phyloP scores from a whole-genome alignment of 495 filamentous ascomycete species.

The Podospora pseudoanserina region DNA sequence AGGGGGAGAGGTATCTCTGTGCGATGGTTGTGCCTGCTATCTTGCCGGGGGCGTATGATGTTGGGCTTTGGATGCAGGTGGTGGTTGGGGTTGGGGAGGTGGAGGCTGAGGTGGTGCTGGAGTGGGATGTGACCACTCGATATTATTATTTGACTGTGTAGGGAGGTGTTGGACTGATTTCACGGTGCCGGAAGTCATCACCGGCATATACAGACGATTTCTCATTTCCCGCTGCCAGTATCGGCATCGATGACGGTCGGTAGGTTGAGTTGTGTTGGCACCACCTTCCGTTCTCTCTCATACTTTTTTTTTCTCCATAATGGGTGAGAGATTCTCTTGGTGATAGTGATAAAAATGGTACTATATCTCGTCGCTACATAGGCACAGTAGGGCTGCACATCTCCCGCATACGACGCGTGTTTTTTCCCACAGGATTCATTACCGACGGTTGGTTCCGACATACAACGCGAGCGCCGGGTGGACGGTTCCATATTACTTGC shows the following conservation, averaged over 20 bases:
- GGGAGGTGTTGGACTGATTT: too few relatives aligned
- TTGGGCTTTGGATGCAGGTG: slow-evolving; percentile 31
- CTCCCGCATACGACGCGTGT: background rate
- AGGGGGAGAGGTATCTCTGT: slow-evolving; percentile 27
- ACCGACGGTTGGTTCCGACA: background rate
- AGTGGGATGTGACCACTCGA: slow-evolving; percentile 40
- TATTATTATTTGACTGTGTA: slow-evolving; percentile 38
- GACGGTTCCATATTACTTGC: background rate
- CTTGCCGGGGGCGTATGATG: slow-evolving; percentile 33
- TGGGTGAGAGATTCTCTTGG: background rate
- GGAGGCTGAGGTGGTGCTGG: slow-evolving; percentile 36
- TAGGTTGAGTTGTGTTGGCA: too few relatives aligned
- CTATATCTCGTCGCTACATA: background rate
- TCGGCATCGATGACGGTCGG: too few relatives aligned
- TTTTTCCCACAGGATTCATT: background rate
- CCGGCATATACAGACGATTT: too few relatives aligned
- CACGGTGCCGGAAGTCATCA: too few relatives aligned
- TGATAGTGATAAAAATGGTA: background rate
- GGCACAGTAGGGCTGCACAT: background rate
- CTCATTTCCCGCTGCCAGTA: too few relatives aligned
- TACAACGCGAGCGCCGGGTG: background rate
- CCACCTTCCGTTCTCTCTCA: too few relatives aligned
- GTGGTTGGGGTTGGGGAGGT: slow-evolving; percentile 32
- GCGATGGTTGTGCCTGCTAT: slow-evolving; percentile 26
- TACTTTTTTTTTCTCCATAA: too few relatives aligned